Evolutionary conservation across 768 basidiomycete species (phyloP).

Genomic region (Boletellus sp.): DNA sequence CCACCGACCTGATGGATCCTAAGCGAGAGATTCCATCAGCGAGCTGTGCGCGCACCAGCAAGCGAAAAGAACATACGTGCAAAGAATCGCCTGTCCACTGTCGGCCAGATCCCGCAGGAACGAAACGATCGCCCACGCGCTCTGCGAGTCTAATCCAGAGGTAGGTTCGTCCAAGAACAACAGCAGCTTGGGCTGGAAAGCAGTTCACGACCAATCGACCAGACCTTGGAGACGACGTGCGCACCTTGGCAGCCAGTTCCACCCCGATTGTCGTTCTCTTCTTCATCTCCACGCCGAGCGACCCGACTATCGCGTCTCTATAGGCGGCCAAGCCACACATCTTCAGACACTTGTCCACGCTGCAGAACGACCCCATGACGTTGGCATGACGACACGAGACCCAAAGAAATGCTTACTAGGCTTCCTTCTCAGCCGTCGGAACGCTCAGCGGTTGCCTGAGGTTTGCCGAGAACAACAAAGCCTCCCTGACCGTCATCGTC

Average conservation of each 20-base stretch:
- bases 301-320: slow-evolving; percentile 66
- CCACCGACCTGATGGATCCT: slow-evolving; percentile 41
- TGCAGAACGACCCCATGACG: slow-evolving; percentile 13
- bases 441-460: slow-evolving; percentile 71
- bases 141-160: slow-evolving; percentile 82
- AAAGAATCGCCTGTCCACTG: slow-evolving; percentile 85
- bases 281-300: slow-evolving; percentile 64
- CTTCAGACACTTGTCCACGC: slow-evolving; percentile 52
- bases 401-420: slow-evolving; percentile 51
- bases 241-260: slow-evolving; percentile 74
- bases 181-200: slow-evolving; percentile 60
- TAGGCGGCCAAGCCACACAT: slow-evolving; percentile 64
- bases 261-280: slow-evolving; percentile 87
- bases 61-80: slow-evolving; percentile 54
- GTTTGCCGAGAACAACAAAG: slow-evolving; percentile 73
- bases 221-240: background rate
- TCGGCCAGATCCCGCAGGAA: slow-evolving; percentile 76
- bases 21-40: background rate
- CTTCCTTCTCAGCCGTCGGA: slow-evolving; percentile 67
- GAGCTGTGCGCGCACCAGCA: background rate
- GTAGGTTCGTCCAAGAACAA: slow-evolving; percentile 91
- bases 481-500: slow-evolving; percentile 75
- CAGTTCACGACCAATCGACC: background rate
- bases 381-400: background rate
- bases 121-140: slow-evolving; percentile 76